Evolutionary conservation across 257 asterid genomes (phyloP), one percentile per base, ranked within the genome.

Genomic region (Echium plantagineum): DNA sequence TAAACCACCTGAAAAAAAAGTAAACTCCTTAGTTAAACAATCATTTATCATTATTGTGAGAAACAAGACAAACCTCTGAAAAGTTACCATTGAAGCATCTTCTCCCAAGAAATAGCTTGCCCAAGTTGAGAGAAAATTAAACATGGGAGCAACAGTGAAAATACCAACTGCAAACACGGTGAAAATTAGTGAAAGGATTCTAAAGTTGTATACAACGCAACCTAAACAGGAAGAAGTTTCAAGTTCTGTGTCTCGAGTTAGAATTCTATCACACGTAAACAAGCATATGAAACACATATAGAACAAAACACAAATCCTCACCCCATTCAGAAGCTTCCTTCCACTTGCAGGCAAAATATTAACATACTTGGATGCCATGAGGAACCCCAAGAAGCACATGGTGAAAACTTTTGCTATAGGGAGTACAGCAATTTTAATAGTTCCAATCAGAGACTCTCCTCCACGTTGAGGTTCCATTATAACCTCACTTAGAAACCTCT

Each of bases 301-400:
- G 47, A 35, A 1, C 49, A 12, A 42, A 13, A 42, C 10, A 42
- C 49, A 42, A 42, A 7, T 42, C 38, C 80, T 63, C 75, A 90
- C 98, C 91, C 99, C 99, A 70, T 93, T 93, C 59, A 89, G 78
- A 72, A 93, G 99, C 86, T 86, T 93, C 68, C 99, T 83, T 55
- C 99, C 99, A 68, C 78, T 89, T 17, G 95, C 85, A 5, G 95
- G 85, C 63, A 93, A 69, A 66, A 93, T 80, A 66, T 83, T 89
- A 1, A 93, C 95, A 76, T 69, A 86, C 82, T 89, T 89, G 68
- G 99, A 86, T 35, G 99, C 97, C 99, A 93, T 86, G 32, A 93
- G 78, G 67, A 84, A 84, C 26, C 99, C 99, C 66, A 91, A 54
- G 72, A 88, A 91, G 80, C 98, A 88, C 75, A 91, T 73, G 30